A percentile compares a stretch with the other conserved stretches of the same genome.
Conservation (phyloP, 768 basidiomycete species). For the Boletus subcaerulescens region DNA sequence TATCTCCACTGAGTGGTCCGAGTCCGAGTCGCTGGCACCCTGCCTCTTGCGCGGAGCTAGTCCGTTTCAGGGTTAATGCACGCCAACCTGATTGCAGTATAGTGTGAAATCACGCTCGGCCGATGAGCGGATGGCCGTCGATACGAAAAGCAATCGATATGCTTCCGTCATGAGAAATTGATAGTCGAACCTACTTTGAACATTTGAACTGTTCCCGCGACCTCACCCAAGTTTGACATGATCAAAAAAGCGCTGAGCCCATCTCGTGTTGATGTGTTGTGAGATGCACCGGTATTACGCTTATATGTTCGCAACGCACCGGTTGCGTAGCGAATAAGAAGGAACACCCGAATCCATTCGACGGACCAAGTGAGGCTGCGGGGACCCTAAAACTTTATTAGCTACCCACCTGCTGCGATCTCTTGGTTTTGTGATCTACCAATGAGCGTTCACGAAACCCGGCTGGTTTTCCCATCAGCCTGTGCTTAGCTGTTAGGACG, state of each 20-base stretch:
- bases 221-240: background rate
- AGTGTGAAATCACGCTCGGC: background rate
- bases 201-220: constrained; percentile 1
- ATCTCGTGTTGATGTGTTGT: background rate
- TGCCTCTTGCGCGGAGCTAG: background rate
- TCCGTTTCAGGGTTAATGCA: background rate
- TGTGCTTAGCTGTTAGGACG: background rate
- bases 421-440: constrained; percentile 20
- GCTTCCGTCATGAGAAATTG: constrained; percentile 10
- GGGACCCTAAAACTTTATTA: constrained; percentile 34
- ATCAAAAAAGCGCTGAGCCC: background rate
- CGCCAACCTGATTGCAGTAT: background rate
- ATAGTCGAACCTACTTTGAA: background rate
- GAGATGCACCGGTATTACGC: background rate
- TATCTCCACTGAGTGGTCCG: too few species aligned
- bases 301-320: background rate
- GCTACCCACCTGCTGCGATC: constrained; percentile 16
- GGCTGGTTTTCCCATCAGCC: constrained; percentile 24
- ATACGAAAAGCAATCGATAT: background rate
- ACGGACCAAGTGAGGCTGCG: constrained; percentile 5
- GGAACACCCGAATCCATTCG: background rate
- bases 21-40: background rate
- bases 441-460: constrained; percentile 15
- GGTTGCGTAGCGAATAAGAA: constrained; percentile 2
- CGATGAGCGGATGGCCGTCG: background rate